Conservation (phyloP, 257 asterid genomes). For the Prunella vulgaris region DNA sequence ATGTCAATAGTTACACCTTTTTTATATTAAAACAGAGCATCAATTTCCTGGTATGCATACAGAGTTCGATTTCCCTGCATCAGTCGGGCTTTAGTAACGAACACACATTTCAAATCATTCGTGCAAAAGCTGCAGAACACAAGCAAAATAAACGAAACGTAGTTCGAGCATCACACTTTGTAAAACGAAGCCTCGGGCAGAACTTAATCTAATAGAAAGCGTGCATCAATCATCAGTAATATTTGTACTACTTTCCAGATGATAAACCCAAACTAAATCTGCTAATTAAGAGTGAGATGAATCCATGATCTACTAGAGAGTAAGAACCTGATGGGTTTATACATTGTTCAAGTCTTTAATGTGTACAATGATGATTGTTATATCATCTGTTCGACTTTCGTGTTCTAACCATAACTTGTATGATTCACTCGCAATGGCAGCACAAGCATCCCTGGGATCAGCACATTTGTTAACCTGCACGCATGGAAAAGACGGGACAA, state of each 20-base stretch:
- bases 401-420: constrained; percentile 87
- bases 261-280: constrained; percentile 20
- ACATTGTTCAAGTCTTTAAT: constrained; percentile 59
- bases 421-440: constrained; percentile 77
- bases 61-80: not conserved
- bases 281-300: constrained; percentile 24
- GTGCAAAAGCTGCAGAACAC: not conserved
- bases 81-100: not conserved
- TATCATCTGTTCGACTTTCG: constrained; percentile 93
- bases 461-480: constrained; percentile 55
- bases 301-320: constrained; percentile 26
- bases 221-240: constrained; percentile 19
- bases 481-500: not conserved
- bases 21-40: constrained; percentile 1
- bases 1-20: not conserved
- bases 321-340: constrained; percentile 37
- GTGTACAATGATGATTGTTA: constrained; percentile 83
- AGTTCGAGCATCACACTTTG: not conserved
- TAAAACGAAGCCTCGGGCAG: not conserved
- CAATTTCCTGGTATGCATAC: not conserved
- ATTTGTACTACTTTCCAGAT: constrained; percentile 10
- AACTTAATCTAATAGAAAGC: not conserved
- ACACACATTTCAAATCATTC: not conserved
- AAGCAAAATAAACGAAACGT: not conserved
- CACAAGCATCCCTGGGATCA: constrained; percentile 83